Evolutionary conservation across 352 stramenopile genomes (phyloP), one percentile per base, ranked within the genome.

Genomic region (Phytophthora hybrid): DNA sequence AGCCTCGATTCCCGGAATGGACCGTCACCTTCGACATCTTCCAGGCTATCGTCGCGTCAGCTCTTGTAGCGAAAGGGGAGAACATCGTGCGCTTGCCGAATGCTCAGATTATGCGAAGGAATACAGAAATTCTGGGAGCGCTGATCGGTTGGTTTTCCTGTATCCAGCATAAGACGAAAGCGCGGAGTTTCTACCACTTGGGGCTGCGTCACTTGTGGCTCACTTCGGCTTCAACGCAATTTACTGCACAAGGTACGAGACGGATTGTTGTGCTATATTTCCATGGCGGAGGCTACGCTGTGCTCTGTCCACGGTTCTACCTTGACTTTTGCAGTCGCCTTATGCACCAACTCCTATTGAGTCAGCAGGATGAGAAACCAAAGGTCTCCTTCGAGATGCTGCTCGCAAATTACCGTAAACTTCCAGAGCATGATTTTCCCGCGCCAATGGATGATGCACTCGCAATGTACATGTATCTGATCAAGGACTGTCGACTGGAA

Each of bases 241-340:
- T 3, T 16, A 13, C 37, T 18, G 37, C 0, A 4, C 37, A 44
- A 44, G 37, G 5, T 13, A 18, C 37, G 11, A 44, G 11, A 13
- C 37, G 37, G 37, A 44, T 44, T 13, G 37, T 44, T 44, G 37
- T 16, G 37, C 37, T 44, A 37, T 84, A 78, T 26, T 78, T 78
- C 55, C 78, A 82, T 29, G 81, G 80, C 13, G 80, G 81, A 19
- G 81, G 81, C 19, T 85, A 76, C 54, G 68, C 71, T 2, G 60
- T 80, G 9, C 32, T 71, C 9, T 69, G 63, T 66, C 74, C 74
- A 5, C 46, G 68, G 4, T 64, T 74, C 44, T 81, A 78, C 32
- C 65, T 73, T 26, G 41, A 55, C 0, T 75, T 76, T 26, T 63
- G 62, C 59, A 58, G 53, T 10, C 37, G 37, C 37, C 37, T 44